These are phyloP conservation scores for Pythium aristosporum DNA, from an alignment of 352 stramenopile species.

Conservation along the genomic window DNA sequence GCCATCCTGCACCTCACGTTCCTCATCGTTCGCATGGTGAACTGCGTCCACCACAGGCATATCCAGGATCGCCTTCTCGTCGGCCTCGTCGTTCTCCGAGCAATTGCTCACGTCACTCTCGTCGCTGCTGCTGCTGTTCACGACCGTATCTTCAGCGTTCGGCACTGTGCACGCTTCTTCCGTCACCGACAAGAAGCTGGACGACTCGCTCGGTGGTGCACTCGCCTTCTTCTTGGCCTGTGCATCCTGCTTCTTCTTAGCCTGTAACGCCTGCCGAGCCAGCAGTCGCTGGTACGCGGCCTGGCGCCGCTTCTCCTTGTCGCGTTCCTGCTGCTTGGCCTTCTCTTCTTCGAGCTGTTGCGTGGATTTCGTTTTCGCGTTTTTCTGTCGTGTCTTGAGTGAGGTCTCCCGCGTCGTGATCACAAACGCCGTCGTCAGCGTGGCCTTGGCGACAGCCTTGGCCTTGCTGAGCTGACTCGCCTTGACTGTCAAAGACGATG, in stretches of 20 bases:
- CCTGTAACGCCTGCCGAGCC: conserved; percentile 54
- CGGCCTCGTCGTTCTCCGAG: conserved; percentile 53
- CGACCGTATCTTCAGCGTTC: conserved; percentile 14
- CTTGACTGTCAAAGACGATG: neutral
- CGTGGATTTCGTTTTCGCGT: conserved; percentile 28
- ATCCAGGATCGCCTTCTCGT: conserved; percentile 55
- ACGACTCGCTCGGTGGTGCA: neutral
- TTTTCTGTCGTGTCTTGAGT: conserved; percentile 29
- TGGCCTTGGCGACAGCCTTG: conserved; percentile 17
- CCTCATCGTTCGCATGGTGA: conserved; percentile 9
- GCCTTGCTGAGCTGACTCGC: conserved; percentile 19
- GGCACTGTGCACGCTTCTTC: neutral
- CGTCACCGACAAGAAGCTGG: neutral
- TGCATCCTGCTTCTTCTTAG: conserved; percentile 34
- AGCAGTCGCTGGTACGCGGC: conserved; percentile 60
- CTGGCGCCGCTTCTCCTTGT: conserved; percentile 49
- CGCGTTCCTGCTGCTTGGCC: conserved; percentile 32
- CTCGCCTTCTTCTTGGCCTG: neutral
- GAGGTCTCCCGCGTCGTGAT: conserved; percentile 39
- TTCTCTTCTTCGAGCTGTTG: conserved; percentile 32
- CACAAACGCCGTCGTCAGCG: conserved; percentile 38
- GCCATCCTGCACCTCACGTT: neutral
- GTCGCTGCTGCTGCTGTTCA: conserved; percentile 43
- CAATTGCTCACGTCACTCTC: conserved; percentile 71
- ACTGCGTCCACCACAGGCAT: conserved; percentile 29